Percentiles rank a stretch among this genome's conserved stretches.
Evolutionary conservation across 495 filamentous ascomycete genomes (phyloP).

Genomic region (Aspergillus carlsbadensis): DNA sequence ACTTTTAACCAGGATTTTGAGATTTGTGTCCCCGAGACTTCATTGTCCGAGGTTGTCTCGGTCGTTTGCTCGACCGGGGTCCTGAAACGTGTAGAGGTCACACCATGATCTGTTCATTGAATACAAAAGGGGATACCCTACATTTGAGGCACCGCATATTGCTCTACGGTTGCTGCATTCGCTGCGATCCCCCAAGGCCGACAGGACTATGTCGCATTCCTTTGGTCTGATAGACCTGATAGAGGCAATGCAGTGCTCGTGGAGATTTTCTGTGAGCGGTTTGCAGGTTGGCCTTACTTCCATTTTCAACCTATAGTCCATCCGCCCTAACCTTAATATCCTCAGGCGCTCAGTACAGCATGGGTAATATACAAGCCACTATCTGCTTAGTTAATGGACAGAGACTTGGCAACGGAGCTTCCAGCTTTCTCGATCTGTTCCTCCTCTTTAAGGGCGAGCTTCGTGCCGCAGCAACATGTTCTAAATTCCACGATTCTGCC

Average conservation of each 20-base stretch:
- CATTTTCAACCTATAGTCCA: neutral
- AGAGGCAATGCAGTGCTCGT: constrained; percentile 2
- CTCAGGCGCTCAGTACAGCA: constrained; percentile 16
- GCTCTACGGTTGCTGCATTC: neutral
- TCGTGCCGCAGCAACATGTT: constrained; percentile 22
- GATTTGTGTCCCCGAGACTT: constrained; percentile 3
- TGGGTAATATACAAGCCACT: constrained; percentile 12
- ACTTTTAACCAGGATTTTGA: constrained; percentile 5
- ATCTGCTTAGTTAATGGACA: constrained; percentile 15
- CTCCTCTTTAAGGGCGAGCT: constrained; percentile 29
- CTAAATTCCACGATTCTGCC: constrained; percentile 21
- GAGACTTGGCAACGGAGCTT: constrained; percentile 14
- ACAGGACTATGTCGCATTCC: constrained; percentile 8
- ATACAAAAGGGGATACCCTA: constrained; percentile 4
- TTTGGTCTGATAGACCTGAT: constrained; percentile 13
- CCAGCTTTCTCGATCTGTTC: constrained; percentile 23
- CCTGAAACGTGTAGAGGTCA: neutral
- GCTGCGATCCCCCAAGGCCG: constrained; percentile 2
- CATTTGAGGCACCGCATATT: neutral
- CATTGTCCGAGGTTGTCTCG: neutral
- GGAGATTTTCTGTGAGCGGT: constrained; percentile 12
- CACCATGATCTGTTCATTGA: constrained; percentile 2
- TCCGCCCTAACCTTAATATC: neutral
- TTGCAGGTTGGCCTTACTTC: constrained; percentile 1
- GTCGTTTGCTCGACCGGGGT: neutral